Percentiles rank a stretch among this genome's conserved stretches.
Evolutionary conservation across 1,284 basidiomycete species (phyloP).

Genomic region (Neotropicomus parvogracilis): DNA sequence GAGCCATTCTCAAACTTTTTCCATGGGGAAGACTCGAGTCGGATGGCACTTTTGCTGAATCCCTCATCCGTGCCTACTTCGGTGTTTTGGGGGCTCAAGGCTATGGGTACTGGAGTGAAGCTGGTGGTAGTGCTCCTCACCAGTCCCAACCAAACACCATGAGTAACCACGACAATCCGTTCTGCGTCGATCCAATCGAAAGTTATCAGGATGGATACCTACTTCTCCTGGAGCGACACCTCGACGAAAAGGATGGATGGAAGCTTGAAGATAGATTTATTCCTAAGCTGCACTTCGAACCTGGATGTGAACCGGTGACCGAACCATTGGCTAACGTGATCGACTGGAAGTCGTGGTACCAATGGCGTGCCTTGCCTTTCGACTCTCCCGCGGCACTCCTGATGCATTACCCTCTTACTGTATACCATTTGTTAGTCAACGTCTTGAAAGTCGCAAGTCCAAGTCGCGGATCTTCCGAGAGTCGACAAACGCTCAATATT

Average conservation of each 20-base stretch:
- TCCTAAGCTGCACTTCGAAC: slow-evolving; percentile 33
- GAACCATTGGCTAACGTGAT: slow-evolving; percentile 27
- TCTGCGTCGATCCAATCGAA: slow-evolving; percentile 12
- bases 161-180: background rate
- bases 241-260: slow-evolving; percentile 38
- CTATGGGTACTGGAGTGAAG: slow-evolving; percentile 39
- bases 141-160: slow-evolving; percentile 19
- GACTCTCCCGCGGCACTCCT: slow-evolving; percentile 41
- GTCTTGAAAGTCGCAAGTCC: slow-evolving; percentile 33
- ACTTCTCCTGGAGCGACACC: slow-evolving; percentile 30
- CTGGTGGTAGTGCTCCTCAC: slow-evolving; percentile 35
- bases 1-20: slow-evolving; percentile 34
- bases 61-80: slow-evolving; percentile 37
- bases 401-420: slow-evolving; percentile 39
- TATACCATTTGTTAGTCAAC: slow-evolving; percentile 37
- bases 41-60: slow-evolving; percentile 37
- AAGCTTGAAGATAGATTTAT: slow-evolving; percentile 35
- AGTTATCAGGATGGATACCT: slow-evolving; percentile 33
- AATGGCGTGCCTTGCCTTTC: slow-evolving; percentile 38
- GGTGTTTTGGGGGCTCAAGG: slow-evolving; percentile 37
- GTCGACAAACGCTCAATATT: slow-evolving; percentile 30
- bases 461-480: slow-evolving; percentile 17
- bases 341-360: slow-evolving; percentile 41
- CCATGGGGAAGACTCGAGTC: slow-evolving; percentile 41
- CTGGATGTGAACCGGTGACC: slow-evolving; percentile 21